Conservation (phyloP, 306 rosid genomes). For the Quercus ilex region DNA sequence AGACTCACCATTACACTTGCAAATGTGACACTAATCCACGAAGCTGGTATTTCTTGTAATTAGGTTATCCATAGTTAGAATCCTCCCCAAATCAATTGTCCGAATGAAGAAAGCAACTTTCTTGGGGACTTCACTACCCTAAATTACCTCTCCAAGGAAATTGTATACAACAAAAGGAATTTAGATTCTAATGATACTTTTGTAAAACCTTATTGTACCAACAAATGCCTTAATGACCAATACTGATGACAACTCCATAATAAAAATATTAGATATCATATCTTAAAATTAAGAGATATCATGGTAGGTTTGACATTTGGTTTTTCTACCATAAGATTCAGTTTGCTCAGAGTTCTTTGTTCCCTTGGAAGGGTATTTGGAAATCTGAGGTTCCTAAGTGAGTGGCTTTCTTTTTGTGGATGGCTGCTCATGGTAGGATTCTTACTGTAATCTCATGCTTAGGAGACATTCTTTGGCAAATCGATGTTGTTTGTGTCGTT, state of each 20-base stretch:
- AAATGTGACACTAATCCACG: not conserved
- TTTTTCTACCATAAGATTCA: too few species aligned
- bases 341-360: too few species aligned
- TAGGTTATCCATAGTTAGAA: not conserved
- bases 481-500: too few species aligned
- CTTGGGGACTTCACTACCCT: not conserved
- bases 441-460: too few species aligned
- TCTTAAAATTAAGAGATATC: too few species aligned
- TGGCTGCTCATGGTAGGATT: too few species aligned
- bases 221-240: conserved; percentile 4
- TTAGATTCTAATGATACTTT: not conserved
- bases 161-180: not conserved
- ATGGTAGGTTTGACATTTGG: too few species aligned
- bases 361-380: too few species aligned
- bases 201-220: not conserved
- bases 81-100: not conserved
- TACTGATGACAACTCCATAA: not conserved
- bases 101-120: not conserved
- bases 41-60: not conserved
- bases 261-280: too few species aligned
- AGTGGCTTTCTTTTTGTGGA: too few species aligned
- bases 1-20: not conserved
- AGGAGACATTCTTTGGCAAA: too few species aligned
- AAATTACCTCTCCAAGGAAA: not conserved
- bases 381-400: too few species aligned